Conservation (phyloP, 345 rosid species). For the Eucalyptus sideroxylon region DNA sequence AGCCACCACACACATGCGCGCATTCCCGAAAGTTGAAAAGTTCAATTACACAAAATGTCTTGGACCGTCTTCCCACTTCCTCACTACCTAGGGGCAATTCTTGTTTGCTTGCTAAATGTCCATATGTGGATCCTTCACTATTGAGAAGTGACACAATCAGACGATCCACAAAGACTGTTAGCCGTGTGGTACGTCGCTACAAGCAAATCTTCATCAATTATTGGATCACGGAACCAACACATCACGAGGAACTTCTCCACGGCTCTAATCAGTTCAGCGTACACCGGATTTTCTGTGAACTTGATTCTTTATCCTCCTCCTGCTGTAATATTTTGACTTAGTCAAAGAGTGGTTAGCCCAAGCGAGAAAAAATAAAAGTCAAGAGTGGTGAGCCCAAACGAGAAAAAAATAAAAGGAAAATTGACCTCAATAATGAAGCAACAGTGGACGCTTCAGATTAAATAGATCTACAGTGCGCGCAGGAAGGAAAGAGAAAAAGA, state of each 20-base stretch:
- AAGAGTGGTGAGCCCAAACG: background rate
- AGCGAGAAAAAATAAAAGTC: too few species aligned
- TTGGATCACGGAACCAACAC: background rate
- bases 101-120: background rate
- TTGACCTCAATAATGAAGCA: background rate
- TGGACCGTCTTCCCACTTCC: background rate
- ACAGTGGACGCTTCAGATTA: background rate
- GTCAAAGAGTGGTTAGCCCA: background rate
- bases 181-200: background rate
- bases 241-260: background rate
- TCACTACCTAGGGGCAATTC: background rate
- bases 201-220: background rate
- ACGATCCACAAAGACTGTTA: background rate
- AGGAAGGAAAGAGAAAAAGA: background rate
- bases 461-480: fast-evolving
- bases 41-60: background rate
- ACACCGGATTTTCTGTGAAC: background rate
- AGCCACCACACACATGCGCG: too few species aligned
- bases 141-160: background rate
- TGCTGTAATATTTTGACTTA: background rate
- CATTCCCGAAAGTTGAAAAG: background rate
- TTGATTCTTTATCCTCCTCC: background rate
- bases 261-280: background rate
- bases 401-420: background rate
- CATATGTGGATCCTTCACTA: too few species aligned